Evolutionary conservation across 2,329 filamentous ascomycete genomes (phyloP), one percentile per base, ranked within the genome.

Genomic region (Hymenoscyphus scutula): DNA sequence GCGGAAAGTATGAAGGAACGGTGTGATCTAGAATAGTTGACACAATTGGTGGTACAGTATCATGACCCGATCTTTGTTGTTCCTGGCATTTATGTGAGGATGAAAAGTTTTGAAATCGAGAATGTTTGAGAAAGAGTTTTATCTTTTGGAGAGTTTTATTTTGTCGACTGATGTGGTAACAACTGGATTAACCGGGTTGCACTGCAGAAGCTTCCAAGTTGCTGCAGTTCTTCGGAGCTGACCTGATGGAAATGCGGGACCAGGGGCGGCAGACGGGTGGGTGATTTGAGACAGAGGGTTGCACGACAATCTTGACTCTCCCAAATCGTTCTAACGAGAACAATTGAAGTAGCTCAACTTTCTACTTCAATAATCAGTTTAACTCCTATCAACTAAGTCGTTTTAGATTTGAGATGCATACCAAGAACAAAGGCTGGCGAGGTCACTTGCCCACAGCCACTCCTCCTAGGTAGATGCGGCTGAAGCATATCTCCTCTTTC

Each of bases 191-290:
- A n/a, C n/a, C n/a, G n/a, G n/a, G n/a, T n/a, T n/a, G n/a, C n/a
- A n/a, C n/a, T n/a, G n/a, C n/a, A n/a, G n/a, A 32, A 11, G 30
- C 30, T 32, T 8, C 6, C 30, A 32, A 8, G 30, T 13, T 15
- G 19, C 7, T 59, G 58, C 58, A 59, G 45, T 32, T 53, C 6
- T 53, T 59, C 58, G 58, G 58, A 59, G 58, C 45, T 51, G 45
- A 25, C 19, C 13, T 51, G 45, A 13, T 2, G 34, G 17, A 34
- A 37, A 37, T 37, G 34, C 34, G 34, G 23, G 45, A 51, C 41
- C 8, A 19, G 41, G 41, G 41, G 41, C 45, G 45, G 45, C n/a
- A 23, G 45, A 51, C 3, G 45, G 19, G 34, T 37, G 34, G 45
- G 25, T 51, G 19, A 3, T 23, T 51, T 51, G 45, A 51, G 45